Evolutionary conservation across 345 rosid genomes (phyloP), one percentile per base, ranked within the genome.

Genomic region (Adansonia digitata): DNA sequence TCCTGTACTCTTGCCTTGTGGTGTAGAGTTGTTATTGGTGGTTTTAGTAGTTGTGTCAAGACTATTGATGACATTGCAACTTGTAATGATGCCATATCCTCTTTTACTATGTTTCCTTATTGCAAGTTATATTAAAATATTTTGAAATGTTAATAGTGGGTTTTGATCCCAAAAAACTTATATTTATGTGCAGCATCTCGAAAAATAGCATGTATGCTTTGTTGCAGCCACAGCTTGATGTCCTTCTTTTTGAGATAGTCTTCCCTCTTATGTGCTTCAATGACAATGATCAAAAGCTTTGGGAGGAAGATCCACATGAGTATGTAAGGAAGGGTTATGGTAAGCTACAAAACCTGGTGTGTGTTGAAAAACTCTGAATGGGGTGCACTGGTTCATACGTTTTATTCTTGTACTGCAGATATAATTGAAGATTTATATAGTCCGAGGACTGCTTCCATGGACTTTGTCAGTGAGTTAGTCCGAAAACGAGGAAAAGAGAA

Each of bases 231-330:
- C 88, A 82, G 49, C 94, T 96, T 68, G 97, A 92, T 82, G 86
- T 86, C 82, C 97, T 96, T 64, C 94, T 96, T 49, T 93, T 92
- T 85, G 99, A 96, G 88, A 89, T 96, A 74, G 89, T 96, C 77
- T 96, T 93, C 72, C 99, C 99, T 57, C 94, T 96, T 43, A 88
- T 93, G 97, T 96, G 99, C 88, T 96, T 96, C 82, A 92, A 82
- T 85, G 99, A 96, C 82, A 75, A 82, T 83, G 99, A 96, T 86
- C 98, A 96, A 85, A 88, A 89, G 83, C 99, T 96, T 75, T 96
- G 99, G 99, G 99, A 92, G 59, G 99, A 96, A 85, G 99, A 96
- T 74, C 97, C 99, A 11, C 99, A 96, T 79, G 99, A 96, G 83
- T 96, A 96, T 82, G 99, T 96, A 77, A 90, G 99, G 87, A 96